Evolutionary conservation across 148 eudicot genomes (phyloP), one percentile per base, ranked within the genome.

Genomic region (Selenicereus undatus): DNA sequence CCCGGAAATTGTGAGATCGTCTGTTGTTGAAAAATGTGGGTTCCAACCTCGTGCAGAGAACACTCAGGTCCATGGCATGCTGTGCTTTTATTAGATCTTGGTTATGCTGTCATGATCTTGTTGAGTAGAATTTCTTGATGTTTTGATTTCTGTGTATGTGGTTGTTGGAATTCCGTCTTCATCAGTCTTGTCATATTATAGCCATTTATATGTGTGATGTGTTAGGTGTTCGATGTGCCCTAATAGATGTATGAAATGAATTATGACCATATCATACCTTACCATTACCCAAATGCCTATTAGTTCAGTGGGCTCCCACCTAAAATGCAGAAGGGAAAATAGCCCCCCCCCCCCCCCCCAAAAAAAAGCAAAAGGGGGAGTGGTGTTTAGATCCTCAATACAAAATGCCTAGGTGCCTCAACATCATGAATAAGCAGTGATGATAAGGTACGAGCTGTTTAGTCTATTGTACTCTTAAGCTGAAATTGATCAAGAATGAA

Each of bases 21-120:
- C 97, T 43, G 85, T 95, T 32, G 92, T 95, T 75, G 98, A 95
- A 77, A 95, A 95, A 84, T 95, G 98, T 86, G 98, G 98, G 74
- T 95, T 95, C 79, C 98, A 93, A 85, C 98, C 97, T 81, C 97
- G 97, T 80, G 98, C 90, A 85, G 90, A 90, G 77, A 95, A 93
- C 81, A 95, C 98, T 29, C 98, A 95, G 93, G 98, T 92, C 72
- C 48, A 70, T 79, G 27, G 21, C 27, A n/a, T n/a, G 66, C 30
- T 68, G 58, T 66, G 16, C 72, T 32, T 51, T 45, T 78, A 4
- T 69, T 50, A 16, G 21, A 56, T 60, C 32, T 8, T 22, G 22
- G 71, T 56, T 71, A 58, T 56, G 42, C 32, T 17, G 22, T 76
- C 69, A 48, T 48, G 52, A 11, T 48, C 8, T 48, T 48, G 8